These are phyloP conservation scores for Arthrobotrys sphaeroides DNA, from an alignment of 2,329 filamentous ascomycete species.

Conservation along the genomic window DNA sequence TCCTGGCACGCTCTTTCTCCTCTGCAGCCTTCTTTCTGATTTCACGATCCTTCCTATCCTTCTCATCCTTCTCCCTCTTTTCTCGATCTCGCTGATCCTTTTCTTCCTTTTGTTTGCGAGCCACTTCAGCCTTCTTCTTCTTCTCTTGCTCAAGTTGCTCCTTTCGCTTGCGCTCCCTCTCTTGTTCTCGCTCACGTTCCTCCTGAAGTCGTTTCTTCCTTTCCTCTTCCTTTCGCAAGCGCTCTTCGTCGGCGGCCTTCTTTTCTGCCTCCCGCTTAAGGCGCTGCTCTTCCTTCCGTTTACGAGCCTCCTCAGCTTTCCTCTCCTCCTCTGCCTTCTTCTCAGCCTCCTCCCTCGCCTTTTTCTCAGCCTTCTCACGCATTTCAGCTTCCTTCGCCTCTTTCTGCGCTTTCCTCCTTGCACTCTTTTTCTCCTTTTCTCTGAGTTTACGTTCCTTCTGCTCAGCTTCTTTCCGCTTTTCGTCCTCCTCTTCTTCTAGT, in stretches of 20 bases:
- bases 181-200: conserved; percentile 84
- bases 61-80: conserved; percentile 69
- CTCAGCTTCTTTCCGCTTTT: conserved; percentile 77
- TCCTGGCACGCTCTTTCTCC: conserved; percentile 67
- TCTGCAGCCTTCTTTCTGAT: conserved; percentile 60
- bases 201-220: conserved; percentile 80
- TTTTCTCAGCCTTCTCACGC: conserved; percentile 85
- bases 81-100: conserved; percentile 73
- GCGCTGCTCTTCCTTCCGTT: conserved; percentile 86
- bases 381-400: conserved; percentile 90
- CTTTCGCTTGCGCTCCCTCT: conserved; percentile 82
- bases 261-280: conserved; percentile 90
- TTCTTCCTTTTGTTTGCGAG: conserved; percentile 79
- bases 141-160: conserved; percentile 84
- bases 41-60: conserved; percentile 70
- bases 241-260: conserved; percentile 89
- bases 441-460: conserved; percentile 92
- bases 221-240: conserved; percentile 83
- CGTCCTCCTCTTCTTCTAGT: conserved; percentile 88
- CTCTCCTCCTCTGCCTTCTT: conserved; percentile 78
- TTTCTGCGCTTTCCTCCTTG: conserved; percentile 89
- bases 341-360: conserved; percentile 84
- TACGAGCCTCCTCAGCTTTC: conserved; percentile 80
- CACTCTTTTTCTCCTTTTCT: conserved; percentile 93
- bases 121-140: conserved; percentile 83